Evolutionary conservation across 805 yeast species (phyloP), one percentile per base, ranked within the genome.

Genomic region (Saturnispora halmiae): DNA sequence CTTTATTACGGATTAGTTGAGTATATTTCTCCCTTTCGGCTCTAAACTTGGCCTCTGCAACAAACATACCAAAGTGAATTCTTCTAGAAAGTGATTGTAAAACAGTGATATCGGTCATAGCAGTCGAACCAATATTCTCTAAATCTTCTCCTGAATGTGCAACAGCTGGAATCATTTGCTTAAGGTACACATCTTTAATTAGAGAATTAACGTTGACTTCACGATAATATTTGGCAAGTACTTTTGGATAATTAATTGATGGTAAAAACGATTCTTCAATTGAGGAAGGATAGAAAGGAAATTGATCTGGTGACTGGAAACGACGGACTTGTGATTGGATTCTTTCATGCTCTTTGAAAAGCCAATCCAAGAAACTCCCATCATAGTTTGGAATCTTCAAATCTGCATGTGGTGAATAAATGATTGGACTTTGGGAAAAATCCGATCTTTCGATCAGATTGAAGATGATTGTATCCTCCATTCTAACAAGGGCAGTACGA

Each of bases 401-500:
- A 15, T 31, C 32, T 11, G 40, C 26, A 46, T 72, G 72, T 48
- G 75, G 69, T 9, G 56, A 51, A 63, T 92, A 92, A 7, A 87
- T 86, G 14, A 83, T 71, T 2, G 83, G 81, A 40, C 86, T 78
- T 24, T 73, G 72, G 51, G 68, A 78, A 56, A 85, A 90, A 63
- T 90, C 95, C 3, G 96, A 84, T 48, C 98, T 72, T 60, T 92
- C 98, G 45, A 92, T 88, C 50, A 92, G 73, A 43, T 81, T 83
- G 68, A 88, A 92, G 46, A 92, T 82, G 51, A 92, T 87, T 6
- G 96, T 83, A 61, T 92, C 97, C 57, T 92, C 98, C 96, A 92
- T 86, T 41, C 95, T 75, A 30, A 88, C 79, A 35, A 92, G 68
- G 14, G 85, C 82, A 45, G 74, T 78, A 47, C 98, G 77, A 53